Percentiles rank a stretch among this genome's conserved stretches.
Conservation (phyloP, 169 alveolate species). For the Sarcocystis neurona region DNA sequence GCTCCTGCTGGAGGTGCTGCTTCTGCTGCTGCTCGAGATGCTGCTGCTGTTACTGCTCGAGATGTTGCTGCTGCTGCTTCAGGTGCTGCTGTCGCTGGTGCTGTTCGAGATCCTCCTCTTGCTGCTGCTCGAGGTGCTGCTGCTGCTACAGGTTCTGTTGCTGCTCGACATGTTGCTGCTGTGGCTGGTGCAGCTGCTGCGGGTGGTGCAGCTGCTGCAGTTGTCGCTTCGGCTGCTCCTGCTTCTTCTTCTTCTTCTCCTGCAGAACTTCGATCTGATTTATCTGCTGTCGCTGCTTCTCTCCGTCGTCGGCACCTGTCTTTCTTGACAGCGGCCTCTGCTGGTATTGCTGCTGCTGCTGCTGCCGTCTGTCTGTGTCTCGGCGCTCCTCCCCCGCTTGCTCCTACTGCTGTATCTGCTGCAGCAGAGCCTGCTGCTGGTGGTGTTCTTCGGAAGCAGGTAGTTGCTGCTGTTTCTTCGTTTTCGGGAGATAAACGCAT, state of each 20-base stretch:
- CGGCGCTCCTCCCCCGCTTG: too few species aligned
- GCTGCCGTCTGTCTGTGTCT: too few species aligned
- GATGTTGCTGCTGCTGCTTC: neutral
- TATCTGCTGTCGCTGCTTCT: neutral
- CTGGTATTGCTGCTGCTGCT: conserved; percentile 6
- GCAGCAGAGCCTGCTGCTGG: too few species aligned
- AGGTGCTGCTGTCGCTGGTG: conserved; percentile 49
- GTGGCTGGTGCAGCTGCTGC: neutral
- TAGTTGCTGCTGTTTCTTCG: too few species aligned
- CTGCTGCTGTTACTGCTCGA: neutral
- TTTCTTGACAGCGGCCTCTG: neutral
- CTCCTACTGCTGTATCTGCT: too few species aligned
- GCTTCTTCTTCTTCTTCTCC: neutral
- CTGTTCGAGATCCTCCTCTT: conserved; percentile 50
- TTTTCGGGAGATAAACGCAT: too few species aligned
- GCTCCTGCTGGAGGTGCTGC: too few species aligned
- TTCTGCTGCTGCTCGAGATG: neutral
- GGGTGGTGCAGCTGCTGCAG: neutral
- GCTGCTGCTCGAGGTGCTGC: conserved; percentile 27
- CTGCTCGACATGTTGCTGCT: too few species aligned
- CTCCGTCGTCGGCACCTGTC: neutral
- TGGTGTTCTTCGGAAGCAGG: too few species aligned
- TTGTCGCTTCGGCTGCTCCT: neutral
- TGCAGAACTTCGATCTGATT: neutral
- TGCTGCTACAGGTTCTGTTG: neutral